Conservation (phyloP, 192 early-diverging fungal genomes). For the Kickxella alabastrina region DNA sequence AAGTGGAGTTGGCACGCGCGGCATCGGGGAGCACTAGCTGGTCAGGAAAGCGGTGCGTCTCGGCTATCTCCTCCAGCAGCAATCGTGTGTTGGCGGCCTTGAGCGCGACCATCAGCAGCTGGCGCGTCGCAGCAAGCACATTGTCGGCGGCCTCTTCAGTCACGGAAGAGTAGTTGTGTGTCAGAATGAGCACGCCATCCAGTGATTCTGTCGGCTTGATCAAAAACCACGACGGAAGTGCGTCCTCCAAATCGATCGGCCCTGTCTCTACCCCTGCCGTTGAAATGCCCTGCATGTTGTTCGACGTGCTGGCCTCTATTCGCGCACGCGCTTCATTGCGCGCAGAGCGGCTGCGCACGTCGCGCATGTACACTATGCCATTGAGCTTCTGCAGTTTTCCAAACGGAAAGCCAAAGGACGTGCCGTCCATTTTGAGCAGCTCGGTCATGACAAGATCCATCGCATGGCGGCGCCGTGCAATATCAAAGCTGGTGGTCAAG, state of each 20-base stretch:
- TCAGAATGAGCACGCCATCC: conserved; percentile 48
- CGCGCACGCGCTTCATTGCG: conserved; percentile 29
- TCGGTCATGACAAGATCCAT: conserved; percentile 33
- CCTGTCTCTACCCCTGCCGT: too few relatives aligned
- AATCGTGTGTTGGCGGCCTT: conserved; percentile 47
- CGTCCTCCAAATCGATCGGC: conserved; percentile 3
- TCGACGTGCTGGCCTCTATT: conserved; percentile 22
- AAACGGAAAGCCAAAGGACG: conserved; percentile 11
- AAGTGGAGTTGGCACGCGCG: background rate
- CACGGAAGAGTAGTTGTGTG: conserved; percentile 49
- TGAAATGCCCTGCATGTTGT: conserved; percentile 17
- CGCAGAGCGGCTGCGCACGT: conserved; percentile 40
- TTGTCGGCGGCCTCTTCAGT: conserved; percentile 37
- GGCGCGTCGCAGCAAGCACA: conserved; percentile 46
- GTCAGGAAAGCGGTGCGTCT: conserved; percentile 37
- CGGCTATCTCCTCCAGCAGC: conserved; percentile 49
- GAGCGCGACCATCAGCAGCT: conserved; percentile 42
- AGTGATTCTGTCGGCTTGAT: conserved; percentile 34
- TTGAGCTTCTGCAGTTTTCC: conserved; percentile 30
- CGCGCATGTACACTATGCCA: conserved; percentile 44
- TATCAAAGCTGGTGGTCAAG: conserved; percentile 21
- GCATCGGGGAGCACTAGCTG: conserved; percentile 30
- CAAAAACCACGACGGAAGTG: conserved; percentile 49
- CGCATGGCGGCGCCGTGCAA: conserved; percentile 27
- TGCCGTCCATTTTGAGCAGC: conserved; percentile 27